Evolutionary conservation across 257 asterid genomes (phyloP).

Genomic region (Scutellaria minor): DNA sequence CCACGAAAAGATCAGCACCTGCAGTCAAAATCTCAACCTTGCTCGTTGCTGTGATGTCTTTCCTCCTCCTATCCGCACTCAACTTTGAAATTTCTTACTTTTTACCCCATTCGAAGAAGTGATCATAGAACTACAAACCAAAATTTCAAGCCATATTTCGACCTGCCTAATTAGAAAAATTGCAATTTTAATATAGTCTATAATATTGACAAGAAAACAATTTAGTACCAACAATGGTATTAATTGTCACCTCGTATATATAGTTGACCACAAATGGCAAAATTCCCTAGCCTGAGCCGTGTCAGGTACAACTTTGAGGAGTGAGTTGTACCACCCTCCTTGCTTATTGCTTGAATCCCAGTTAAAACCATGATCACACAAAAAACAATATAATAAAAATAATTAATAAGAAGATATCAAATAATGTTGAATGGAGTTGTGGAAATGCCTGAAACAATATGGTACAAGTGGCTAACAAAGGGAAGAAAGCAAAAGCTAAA

Average conservation of each 20-base stretch:
- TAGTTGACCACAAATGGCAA: constrained; percentile 42
- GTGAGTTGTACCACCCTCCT: constrained; percentile 79
- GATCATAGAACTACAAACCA: too few species aligned
- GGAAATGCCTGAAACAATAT: constrained; percentile 57
- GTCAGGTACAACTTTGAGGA: constrained; percentile 50
- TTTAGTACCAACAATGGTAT: constrained; percentile 61
- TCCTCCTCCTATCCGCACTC: too few species aligned
- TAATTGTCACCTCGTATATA: too few species aligned
- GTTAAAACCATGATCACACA: constrained; percentile 56
- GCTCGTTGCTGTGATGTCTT: too few species aligned
- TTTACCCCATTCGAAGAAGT: too few species aligned
- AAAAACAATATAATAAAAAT: background rate
- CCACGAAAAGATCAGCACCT: constrained; percentile 22
- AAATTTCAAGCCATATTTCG: too few species aligned
- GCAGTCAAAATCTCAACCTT: too few species aligned
- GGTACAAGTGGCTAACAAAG: constrained; percentile 40
- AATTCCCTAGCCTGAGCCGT: constrained; percentile 71
- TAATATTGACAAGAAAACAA: too few species aligned
- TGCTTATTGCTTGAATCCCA: constrained; percentile 54
- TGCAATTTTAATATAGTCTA: too few species aligned
- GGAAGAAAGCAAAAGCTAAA: constrained; percentile 32
- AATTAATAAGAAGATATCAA: too few species aligned
- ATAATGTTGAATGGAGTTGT: background rate
- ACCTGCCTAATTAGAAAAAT: too few species aligned
- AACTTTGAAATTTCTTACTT: too few species aligned